Percentiles rank a stretch among this genome's conserved stretches.
These are phyloP conservation scores for Cryptococcus neoformans DNA, from an alignment of 1,284 basidiomycete genomes.

Conservation along the genomic window DNA sequence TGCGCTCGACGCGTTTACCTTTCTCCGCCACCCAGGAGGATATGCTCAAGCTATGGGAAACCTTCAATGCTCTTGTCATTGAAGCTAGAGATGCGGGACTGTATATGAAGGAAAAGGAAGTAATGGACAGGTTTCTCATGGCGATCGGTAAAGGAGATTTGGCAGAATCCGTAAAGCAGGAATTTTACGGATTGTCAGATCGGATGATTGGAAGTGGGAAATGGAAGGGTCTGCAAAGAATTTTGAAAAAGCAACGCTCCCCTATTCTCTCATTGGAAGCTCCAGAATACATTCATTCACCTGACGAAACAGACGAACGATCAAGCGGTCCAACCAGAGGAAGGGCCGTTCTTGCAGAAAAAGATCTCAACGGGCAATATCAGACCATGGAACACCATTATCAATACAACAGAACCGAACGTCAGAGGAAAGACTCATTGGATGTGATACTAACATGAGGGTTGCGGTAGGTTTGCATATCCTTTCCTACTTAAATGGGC, in stretches of 20 bases:
- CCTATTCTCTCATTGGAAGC: neutral
- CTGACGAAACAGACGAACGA: no score
- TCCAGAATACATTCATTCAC: no score
- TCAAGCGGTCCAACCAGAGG: no score
- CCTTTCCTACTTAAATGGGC: no score
- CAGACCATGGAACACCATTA: neutral
- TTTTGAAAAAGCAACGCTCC: neutral
- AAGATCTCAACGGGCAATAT: neutral
- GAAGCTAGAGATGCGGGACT: neutral
- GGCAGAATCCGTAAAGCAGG: neutral
- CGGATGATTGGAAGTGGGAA: neutral
- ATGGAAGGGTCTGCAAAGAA: neutral
- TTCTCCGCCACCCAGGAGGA: neutral
- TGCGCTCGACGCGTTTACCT: neutral
- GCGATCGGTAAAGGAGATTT: neutral
- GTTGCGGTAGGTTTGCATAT: no score
- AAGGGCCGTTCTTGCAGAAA: neutral
- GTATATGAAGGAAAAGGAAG: neutral
- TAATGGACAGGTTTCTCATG: neutral
- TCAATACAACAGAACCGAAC: no score
- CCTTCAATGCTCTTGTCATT: neutral
- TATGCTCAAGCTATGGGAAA: neutral
- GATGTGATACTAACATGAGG: no score
- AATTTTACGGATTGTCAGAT: neutral
- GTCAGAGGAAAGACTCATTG: no score